Evolutionary conservation across 2,329 filamentous ascomycete genomes (phyloP), one percentile per base, ranked within the genome.

Genomic region (Arthrocladium fulminans): DNA sequence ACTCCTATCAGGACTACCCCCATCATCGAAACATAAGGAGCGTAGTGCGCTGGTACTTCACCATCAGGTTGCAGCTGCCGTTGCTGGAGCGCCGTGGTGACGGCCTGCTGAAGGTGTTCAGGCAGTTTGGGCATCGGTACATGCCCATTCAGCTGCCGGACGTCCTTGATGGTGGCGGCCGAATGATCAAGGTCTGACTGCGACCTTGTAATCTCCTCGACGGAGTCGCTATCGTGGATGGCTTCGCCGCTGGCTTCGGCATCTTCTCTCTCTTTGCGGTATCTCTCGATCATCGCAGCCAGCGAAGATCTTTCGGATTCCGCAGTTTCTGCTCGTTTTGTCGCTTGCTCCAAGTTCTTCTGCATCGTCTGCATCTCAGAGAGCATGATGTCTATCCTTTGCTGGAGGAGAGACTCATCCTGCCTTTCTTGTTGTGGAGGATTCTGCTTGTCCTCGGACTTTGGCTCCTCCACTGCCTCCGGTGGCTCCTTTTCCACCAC

Each of bases 221-320:
- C 67, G 32, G 66, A 61, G n/a, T 59, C 54, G 63, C 58, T n/a
- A 68, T 69, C 19, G 64, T 66, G 6, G 17, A 15, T 15, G n/a
- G 32, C 2, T 63, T 61, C 42, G 65, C 70, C 52, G 68, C 64
- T 27, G 2, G 70, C 54, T 63, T 68, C 24, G 71, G 74, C 55
- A 77, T 78, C 57, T 81, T 80, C 57, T 29, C 65, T 66, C 52
- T 88, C 81, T 58, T 73, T 75, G 46, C 88, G 80, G 48, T 96
- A 84, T 56, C 84, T 83, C 58, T 86, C 74, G 10, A 96, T 82
- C 87, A 97, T 92, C 62, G 95, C 86, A 1, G 85, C 83, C 38
- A 98, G 69, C 1, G 83, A 84, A 47, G 83, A 80, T 39, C 83
- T 79, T 59, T 95, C 88, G 7, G 77, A 71, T 63, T 97, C 90